Percentiles rank a stretch among this genome's conserved stretches.
These are phyloP conservation scores for Pythium rhizo-oryzae DNA, from an alignment of 352 stramenopile species.

Conservation along the genomic window DNA sequence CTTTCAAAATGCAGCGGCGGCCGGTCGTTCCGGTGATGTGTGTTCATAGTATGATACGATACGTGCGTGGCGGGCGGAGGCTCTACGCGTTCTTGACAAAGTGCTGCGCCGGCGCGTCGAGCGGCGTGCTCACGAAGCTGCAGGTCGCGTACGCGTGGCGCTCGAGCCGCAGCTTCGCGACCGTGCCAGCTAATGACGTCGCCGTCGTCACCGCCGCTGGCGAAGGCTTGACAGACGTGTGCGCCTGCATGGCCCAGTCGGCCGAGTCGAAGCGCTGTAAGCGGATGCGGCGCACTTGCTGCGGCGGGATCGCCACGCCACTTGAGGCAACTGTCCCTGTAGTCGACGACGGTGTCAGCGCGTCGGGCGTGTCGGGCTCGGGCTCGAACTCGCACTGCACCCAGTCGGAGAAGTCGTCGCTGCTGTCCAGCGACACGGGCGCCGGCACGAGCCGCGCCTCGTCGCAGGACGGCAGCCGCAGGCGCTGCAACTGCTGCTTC, in stretches of 20 bases:
- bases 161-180: constrained; percentile 65
- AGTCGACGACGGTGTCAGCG: no score
- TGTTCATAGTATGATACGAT: background rate
- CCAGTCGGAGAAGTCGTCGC: constrained; percentile 32
- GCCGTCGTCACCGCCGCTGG: background rate
- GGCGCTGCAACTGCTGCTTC: constrained; percentile 17
- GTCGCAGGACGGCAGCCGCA: constrained; percentile 4
- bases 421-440: constrained; percentile 9
- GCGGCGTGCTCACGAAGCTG: constrained; percentile 39
- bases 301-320: constrained; percentile 11
- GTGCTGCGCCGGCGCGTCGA: constrained; percentile 26
- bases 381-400: constrained; percentile 41
- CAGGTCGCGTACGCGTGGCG: constrained; percentile 59
- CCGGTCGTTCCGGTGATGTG: background rate
- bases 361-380: constrained; percentile 33
- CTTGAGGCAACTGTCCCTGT: background rate
- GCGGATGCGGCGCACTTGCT: constrained; percentile 55
- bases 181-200: constrained; percentile 1
- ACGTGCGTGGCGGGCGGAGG: background rate
- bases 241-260: constrained; percentile 64
- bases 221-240: constrained; percentile 16
- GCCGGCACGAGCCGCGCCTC: background rate
- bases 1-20: background rate
- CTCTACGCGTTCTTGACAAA: constrained; percentile 27
- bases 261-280: constrained; percentile 78